These are phyloP conservation scores for Hortaea werneckii DNA, from an alignment of 2,329 filamentous ascomycete genomes.

Conservation along the genomic window DNA sequence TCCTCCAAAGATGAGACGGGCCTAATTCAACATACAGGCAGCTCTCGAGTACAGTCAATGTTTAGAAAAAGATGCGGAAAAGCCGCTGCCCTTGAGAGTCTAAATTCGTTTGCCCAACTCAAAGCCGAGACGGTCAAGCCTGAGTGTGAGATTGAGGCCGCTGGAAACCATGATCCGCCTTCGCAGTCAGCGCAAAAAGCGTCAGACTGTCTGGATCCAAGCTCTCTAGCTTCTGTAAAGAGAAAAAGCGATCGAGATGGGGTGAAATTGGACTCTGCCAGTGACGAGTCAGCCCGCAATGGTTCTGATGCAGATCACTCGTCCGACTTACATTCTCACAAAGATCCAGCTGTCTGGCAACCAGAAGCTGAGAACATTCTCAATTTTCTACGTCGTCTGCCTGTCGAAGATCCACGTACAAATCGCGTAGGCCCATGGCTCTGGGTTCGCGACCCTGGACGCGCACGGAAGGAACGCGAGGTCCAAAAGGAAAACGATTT, in stretches of 20 bases:
- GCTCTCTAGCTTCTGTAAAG: too few species aligned
- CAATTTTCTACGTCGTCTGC: constrained; percentile 58
- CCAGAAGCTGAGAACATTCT: constrained; percentile 54
- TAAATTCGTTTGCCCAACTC: neutral
- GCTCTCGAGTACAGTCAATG: neutral
- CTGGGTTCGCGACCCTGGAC: constrained; percentile 57
- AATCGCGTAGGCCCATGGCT: constrained; percentile 53
- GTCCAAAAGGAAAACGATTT: constrained; percentile 36
- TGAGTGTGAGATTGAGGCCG: neutral
- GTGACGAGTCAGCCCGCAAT: too few species aligned
- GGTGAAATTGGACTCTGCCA: too few species aligned
- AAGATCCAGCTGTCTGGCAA: constrained; percentile 22
- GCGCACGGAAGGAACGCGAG: constrained; percentile 19
- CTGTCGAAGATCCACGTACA: constrained; percentile 51
- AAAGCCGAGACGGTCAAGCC: constrained; percentile 1
- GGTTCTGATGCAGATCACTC: too few species aligned
- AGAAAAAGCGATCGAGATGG: too few species aligned
- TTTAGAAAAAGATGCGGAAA: too few species aligned
- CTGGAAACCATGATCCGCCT: too few species aligned
- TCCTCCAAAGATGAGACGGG: neutral
- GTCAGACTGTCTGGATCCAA: too few species aligned
- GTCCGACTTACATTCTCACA: too few species aligned
- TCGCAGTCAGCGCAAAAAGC: too few species aligned
- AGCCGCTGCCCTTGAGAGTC: too few species aligned
- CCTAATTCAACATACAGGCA: neutral